These are phyloP conservation scores for Sarocladium strictum DNA, from an alignment of 2,329 filamentous ascomycete species.

Conservation along the genomic window DNA sequence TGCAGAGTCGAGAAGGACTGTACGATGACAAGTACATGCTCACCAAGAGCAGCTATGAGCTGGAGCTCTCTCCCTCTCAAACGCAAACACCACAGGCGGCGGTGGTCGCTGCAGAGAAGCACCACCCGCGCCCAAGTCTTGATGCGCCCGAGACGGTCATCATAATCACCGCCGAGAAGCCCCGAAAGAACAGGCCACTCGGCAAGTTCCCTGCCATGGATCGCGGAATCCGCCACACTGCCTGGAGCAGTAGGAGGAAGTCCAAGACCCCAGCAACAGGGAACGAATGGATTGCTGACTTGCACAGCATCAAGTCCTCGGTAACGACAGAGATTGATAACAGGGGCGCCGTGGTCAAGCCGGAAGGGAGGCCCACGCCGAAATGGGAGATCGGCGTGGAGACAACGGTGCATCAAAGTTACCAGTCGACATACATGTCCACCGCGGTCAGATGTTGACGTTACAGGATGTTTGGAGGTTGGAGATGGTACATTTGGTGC, in stretches of 20 bases:
- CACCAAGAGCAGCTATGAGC: slow-evolving; percentile 2
- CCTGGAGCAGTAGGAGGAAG: not conserved
- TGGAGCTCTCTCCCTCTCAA: not conserved
- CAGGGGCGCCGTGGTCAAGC: not conserved
- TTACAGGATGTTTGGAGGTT: too few relatives aligned
- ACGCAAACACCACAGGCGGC: not conserved
- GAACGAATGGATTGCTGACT: not conserved
- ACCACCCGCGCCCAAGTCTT: not conserved
- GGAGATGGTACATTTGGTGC: too few relatives aligned
- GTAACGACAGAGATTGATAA: slow-evolving; percentile 4
- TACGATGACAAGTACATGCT: slow-evolving; percentile 10
- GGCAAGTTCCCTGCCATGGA: not conserved
- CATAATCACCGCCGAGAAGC: not conserved
- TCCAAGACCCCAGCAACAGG: not conserved
- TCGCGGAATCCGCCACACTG: not conserved
- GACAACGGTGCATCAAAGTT: slow-evolving; percentile 2
- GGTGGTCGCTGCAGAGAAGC: not conserved
- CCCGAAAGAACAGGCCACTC: not conserved
- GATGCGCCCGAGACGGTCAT: not conserved
- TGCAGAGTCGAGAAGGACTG: slow-evolving; percentile 1
- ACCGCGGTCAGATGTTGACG: not conserved
- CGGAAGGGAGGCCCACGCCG: not conserved
- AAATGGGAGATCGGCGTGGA: slow-evolving; percentile 9
- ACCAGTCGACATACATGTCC: slow-evolving; percentile 2
- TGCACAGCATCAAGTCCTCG: not conserved